Evolutionary conservation across 1,284 basidiomycete genomes (phyloP).

Genomic region (Malassezia pachydermatis): DNA sequence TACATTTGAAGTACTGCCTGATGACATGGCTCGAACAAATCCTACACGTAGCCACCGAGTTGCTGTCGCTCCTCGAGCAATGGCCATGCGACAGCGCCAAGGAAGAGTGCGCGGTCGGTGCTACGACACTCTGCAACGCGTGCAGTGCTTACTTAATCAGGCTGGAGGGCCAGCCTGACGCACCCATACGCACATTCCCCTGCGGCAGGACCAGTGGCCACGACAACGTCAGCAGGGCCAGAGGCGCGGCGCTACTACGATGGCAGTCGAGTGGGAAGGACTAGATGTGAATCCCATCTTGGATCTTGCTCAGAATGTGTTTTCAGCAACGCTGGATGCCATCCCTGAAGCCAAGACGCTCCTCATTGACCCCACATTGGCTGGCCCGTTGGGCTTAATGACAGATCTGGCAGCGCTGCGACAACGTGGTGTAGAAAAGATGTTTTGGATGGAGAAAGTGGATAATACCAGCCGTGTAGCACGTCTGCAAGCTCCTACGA

Average conservation of each 20-base stretch:
- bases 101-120: no score
- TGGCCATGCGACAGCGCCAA: neutral
- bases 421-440: slow-evolving; percentile 97
- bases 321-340: slow-evolving; percentile 26
- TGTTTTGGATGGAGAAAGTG: slow-evolving; percentile 83
- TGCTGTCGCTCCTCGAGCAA: neutral
- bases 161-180: no score
- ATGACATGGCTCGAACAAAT: slow-evolving; percentile 1
- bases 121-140: no score
- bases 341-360: slow-evolving; percentile 65
- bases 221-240: neutral
- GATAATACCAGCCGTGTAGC: slow-evolving; percentile 17
- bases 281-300: slow-evolving; percentile 15
- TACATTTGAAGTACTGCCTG: neutral
- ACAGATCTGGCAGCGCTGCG: slow-evolving; percentile 84
- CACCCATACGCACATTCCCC: no score
- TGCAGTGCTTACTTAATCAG: no score
- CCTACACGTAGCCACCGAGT: neutral
- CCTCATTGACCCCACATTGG: slow-evolving; percentile 74
- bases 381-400: slow-evolving; percentile 82
- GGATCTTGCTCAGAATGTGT: slow-evolving; percentile 25
- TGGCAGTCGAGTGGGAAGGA: slow-evolving; percentile 1
- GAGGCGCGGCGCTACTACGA: neutral
- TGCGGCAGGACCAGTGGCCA: neutral
- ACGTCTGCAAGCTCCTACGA: slow-evolving; percentile 59